Conservation (phyloP, 768 basidiomycete species). For the Harrya chromipes region DNA sequence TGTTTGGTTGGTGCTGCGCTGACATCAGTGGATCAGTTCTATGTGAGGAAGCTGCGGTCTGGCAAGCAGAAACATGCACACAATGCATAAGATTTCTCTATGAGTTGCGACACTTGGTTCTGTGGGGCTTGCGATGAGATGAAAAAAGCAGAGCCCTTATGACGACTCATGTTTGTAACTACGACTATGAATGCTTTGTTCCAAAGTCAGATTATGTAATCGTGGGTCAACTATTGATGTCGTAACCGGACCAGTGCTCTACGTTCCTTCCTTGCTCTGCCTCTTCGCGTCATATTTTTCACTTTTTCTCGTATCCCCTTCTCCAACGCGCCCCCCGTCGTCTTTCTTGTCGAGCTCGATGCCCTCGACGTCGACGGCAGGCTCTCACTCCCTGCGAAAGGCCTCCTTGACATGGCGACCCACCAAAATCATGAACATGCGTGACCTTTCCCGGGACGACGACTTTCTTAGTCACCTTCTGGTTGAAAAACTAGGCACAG, state of each 20-base stretch:
- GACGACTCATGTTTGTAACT: conserved; percentile 4
- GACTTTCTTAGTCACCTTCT: conserved; percentile 88
- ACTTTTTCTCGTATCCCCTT: conserved; percentile 6
- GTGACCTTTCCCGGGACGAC: conserved; percentile 86
- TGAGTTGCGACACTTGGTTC: background rate
- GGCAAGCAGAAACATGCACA: conserved; percentile 94
- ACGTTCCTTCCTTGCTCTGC: conserved; percentile 26
- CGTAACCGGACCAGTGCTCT: conserved; percentile 33
- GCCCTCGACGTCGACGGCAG: conserved; percentile 29
- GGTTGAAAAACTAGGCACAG: conserved; percentile 85
- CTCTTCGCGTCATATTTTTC: conserved; percentile 33
- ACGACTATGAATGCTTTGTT: conserved; percentile 2
- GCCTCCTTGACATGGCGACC: conserved; percentile 61
- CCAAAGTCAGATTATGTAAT: conserved; percentile 22
- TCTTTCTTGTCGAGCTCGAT: conserved; percentile 29
- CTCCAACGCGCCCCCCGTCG: conserved; percentile 22
- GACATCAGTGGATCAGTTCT: conserved; percentile 61
- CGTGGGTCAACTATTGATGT: conserved; percentile 14
- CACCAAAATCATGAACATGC: conserved; percentile 88
- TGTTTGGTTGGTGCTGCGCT: conserved; percentile 8
- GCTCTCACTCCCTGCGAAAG: conserved; percentile 21
- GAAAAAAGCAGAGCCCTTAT: conserved; percentile 4
- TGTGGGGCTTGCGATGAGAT: background rate
- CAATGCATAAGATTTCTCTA: conserved; percentile 32
- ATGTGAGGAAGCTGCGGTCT: conserved; percentile 88